Conservation (phyloP, 2,329 filamentous ascomycete genomes). For the Fusarium oligoseptatum region DNA sequence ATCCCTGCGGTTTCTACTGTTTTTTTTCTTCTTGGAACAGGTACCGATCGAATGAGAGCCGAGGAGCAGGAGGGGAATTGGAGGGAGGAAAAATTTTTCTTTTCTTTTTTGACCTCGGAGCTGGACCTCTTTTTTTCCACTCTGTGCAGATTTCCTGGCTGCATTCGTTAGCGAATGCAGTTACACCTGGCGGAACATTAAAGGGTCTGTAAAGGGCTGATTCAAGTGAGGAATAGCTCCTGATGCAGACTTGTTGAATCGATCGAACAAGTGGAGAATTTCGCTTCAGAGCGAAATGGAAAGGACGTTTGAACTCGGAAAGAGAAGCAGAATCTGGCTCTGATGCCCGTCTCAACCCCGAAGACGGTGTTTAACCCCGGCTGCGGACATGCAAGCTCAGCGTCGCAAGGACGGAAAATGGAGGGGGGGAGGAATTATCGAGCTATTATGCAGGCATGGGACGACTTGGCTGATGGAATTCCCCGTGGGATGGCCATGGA, state of each 20-base stretch:
- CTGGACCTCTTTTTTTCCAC: background rate
- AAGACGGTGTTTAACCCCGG: constrained; percentile 25
- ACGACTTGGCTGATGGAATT: constrained; percentile 36
- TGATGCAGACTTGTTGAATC: background rate
- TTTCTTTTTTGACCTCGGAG: constrained; percentile 19
- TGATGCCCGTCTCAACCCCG: constrained; percentile 19
- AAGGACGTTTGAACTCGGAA: background rate
- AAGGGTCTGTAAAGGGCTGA: background rate
- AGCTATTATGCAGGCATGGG: constrained; percentile 41
- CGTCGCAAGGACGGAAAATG: constrained; percentile 18
- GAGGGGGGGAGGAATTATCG: constrained; percentile 7
- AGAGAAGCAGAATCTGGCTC: constrained; percentile 15
- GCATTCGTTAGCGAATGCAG: background rate
- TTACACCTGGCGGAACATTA: background rate
- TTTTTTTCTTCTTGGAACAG: constrained; percentile 25
- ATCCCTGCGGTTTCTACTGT: constrained; percentile 23
- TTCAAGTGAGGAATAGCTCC: background rate
- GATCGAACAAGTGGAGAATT: constrained; percentile 17
- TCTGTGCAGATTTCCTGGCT: background rate
- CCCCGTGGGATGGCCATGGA: constrained; percentile 34
- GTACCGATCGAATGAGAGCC: constrained; percentile 31
- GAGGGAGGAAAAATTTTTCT: constrained; percentile 21
- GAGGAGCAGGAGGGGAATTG: constrained; percentile 14
- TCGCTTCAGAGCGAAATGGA: background rate
- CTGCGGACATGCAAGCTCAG: constrained; percentile 13